These are phyloP conservation scores for Obba rivulosa DNA, from an alignment of 768 basidiomycete species.

Conservation along the genomic window DNA sequence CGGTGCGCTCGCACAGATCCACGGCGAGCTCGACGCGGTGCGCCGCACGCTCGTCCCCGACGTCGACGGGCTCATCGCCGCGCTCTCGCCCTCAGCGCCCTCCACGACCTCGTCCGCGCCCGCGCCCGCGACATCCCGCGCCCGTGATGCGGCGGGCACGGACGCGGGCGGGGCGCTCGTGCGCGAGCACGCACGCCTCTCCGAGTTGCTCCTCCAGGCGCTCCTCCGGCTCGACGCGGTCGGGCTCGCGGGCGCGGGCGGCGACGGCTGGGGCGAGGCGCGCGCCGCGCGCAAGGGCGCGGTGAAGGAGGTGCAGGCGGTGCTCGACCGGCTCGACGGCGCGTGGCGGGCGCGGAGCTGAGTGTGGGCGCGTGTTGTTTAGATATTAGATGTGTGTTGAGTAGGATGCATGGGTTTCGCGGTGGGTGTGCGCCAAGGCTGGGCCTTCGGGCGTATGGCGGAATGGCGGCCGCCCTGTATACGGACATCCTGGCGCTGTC, in stretches of 20 bases:
- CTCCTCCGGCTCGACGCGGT: conserved; percentile 84
- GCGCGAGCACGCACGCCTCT: conserved; percentile 53
- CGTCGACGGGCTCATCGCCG: conserved; percentile 49
- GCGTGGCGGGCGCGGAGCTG: conserved; percentile 42
- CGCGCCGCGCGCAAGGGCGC: conserved; percentile 79
- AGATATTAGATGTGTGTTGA: background rate
- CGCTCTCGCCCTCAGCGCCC: conserved; percentile 17
- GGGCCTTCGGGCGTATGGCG: too few species aligned
- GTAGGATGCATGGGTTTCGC: too few species aligned
- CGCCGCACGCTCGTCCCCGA: conserved; percentile 48
- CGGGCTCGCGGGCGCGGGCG: conserved; percentile 49
- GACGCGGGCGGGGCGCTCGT: conserved; percentile 20
- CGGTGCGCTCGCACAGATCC: conserved; percentile 48
- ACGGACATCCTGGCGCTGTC: too few species aligned
- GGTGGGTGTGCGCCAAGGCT: too few species aligned
- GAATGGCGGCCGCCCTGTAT: too few species aligned
- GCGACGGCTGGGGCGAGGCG: conserved; percentile 59
- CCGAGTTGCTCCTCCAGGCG: conserved; percentile 82
- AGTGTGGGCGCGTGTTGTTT: background rate
- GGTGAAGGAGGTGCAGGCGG: conserved; percentile 77
- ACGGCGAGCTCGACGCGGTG: conserved; percentile 46
- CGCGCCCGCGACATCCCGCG: conserved; percentile 14
- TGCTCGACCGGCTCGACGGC: conserved; percentile 75
- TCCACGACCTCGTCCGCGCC: conserved; percentile 9
- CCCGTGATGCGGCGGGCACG: background rate